Base-by-base conservation (phyloP, 2,329 filamentous ascomycete species). In the Fusarium euwallaceae region DNA sequence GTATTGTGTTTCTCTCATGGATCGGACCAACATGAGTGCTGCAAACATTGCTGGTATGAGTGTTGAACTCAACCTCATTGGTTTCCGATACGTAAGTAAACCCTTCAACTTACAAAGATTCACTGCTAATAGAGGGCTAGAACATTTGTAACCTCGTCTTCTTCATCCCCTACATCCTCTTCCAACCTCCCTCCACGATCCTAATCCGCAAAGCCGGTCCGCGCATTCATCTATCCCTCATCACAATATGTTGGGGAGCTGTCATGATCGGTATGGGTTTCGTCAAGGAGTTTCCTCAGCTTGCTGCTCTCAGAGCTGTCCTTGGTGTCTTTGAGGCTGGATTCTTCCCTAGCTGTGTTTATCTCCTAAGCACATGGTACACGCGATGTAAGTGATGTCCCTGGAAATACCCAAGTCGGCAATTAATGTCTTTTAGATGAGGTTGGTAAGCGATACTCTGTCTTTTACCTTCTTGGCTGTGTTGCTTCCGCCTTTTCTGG, bases 1-100 rank as follows among this genome's bases (percentile, higher is more conserved):
- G 84, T 95, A 95, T 82, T 94, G 92, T 80, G 87, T 94, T 76
- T 92, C 89, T 73, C 84, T 96, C 69, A 94, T 96, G 90, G 94
- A 97, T 79, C 87, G 94, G 36, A 94, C 92, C 2, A 96, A 96
- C 81, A 83, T 95, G 80, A 90, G 90, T n/a, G 86, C 90, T 24
- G 93, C 93, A 45, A 90, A 90, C 55, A 92, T 96, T 80, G 93
- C 94, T 22, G 94, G 89, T 62, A 89, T 90, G 87, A 77, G 79
- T 17, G 72, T 71, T 2, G 89, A 90, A 58, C 81, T 91, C 29
- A 56, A 78, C 4, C 81, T 91, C 2, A 79, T 84, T 2, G 85
- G 84, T 7, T 84, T 85, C 62, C 83, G 86, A 78, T 88, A 87
- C 58, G 86, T 87, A 66, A 76, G 84, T 77, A 12, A 17, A 17